Evolutionary conservation across 2,329 filamentous ascomycete genomes (phyloP).

Genomic region (Xylariaceae sp.): DNA sequence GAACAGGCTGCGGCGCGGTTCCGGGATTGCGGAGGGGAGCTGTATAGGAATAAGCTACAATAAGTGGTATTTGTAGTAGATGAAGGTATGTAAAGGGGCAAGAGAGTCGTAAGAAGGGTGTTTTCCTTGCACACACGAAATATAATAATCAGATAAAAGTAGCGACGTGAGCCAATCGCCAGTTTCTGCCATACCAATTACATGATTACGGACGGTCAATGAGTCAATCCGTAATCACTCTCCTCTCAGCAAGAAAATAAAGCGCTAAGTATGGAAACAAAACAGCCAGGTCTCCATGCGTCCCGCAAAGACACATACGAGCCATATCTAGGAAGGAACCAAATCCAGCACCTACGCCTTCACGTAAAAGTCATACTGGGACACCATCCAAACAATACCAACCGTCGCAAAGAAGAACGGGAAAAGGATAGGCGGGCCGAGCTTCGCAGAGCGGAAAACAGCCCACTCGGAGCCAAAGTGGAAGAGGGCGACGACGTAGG

Average conservation of each 20-base stretch:
- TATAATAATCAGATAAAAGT: neutral
- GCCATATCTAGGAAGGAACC: neutral
- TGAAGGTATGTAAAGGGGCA: neutral
- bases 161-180: neutral
- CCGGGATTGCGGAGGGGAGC: conserved; percentile 67
- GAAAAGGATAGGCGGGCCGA: conserved; percentile 52
- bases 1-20: conserved; percentile 84
- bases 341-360: conserved; percentile 25
- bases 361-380: conserved; percentile 68
- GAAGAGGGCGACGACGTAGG: conserved; percentile 68
- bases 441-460: conserved; percentile 68
- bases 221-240: neutral
- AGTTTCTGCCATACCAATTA: neutral
- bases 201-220: neutral
- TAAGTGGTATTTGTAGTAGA: neutral
- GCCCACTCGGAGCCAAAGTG: conserved; percentile 81
- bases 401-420: conserved; percentile 48
- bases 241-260: neutral
- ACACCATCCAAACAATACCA: conserved; percentile 56
- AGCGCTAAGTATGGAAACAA: neutral
- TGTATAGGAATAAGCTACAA: conserved; percentile 68
- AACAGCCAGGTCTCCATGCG: neutral
- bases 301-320: neutral
- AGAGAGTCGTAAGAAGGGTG: neutral
- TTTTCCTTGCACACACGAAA: neutral